Percentiles rank a stretch among this genome's conserved stretches.
Conservation (phyloP, 345 rosid genomes). For the Heritiera littoralis region DNA sequence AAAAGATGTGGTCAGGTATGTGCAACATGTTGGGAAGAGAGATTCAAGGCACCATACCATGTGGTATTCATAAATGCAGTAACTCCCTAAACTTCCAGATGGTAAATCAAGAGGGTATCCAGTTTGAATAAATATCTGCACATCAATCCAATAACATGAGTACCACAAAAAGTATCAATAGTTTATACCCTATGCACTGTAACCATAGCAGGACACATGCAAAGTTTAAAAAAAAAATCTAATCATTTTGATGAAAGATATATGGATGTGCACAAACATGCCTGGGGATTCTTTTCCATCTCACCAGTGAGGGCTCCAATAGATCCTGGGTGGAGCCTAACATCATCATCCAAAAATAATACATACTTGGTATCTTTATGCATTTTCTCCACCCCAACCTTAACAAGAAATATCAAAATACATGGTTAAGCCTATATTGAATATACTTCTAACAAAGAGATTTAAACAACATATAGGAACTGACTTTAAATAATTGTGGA, state of each 20-base stretch:
- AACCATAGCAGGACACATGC: not conserved
- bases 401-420: slow-evolving; percentile 29
- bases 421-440: slow-evolving; percentile 9
- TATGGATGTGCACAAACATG: slow-evolving; percentile 20
- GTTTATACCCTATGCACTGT: not conserved
- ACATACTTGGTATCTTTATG: slow-evolving; percentile 88
- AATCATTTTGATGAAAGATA: not conserved
- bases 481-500: not conserved
- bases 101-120: slow-evolving; percentile 99
- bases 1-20: not conserved
- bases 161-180: slow-evolving; percentile 14
- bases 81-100: slow-evolving; percentile 98
- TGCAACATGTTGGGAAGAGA: not conserved
- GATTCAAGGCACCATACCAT: slow-evolving; percentile 62
- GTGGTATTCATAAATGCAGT: slow-evolving; percentile 97
- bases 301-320: slow-evolving; percentile 90
- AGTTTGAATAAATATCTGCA: slow-evolving; percentile 99
- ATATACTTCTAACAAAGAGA: not conserved
- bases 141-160: slow-evolving; percentile 17
- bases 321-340: slow-evolving; percentile 96
- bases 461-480: not conserved
- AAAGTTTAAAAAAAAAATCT: slow-evolving; percentile 1
- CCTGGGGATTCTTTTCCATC: slow-evolving; percentile 96
- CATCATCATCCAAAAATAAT: slow-evolving; percentile 95
- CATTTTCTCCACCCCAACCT: slow-evolving; percentile 95